Conservation (phyloP, 2,329 filamentous ascomycete genomes). For the Akanthomyces dipterigenus region DNA sequence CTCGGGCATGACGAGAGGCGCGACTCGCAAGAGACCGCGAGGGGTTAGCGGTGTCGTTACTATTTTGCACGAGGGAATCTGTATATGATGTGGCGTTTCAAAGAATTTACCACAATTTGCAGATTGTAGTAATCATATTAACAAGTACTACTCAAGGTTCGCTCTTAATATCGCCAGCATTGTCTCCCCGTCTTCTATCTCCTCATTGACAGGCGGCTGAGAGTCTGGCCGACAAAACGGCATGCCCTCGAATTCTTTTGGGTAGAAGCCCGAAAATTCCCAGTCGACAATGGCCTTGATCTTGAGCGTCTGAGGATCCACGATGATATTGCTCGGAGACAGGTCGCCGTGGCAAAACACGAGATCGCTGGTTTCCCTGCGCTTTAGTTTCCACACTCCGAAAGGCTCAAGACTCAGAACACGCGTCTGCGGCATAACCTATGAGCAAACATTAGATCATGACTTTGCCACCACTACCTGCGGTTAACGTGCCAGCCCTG, state of each 20-base stretch:
- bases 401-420: neutral
- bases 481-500: neutral
- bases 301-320: slow-evolving; percentile 21
- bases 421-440: neutral
- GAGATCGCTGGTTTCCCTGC: slow-evolving; percentile 13
- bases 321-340: slow-evolving; percentile 13
- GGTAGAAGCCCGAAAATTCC: slow-evolving; percentile 31
- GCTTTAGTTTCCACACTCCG: slow-evolving; percentile 13
- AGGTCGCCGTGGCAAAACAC: slow-evolving; percentile 18
- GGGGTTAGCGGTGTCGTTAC: neutral
- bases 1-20: slow-evolving; percentile 20
- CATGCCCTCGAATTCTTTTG: slow-evolving; percentile 21
- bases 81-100: neutral
- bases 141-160: neutral
- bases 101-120: neutral
- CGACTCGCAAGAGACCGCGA: slow-evolving; percentile 1
- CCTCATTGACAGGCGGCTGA: too few species aligned
- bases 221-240: slow-evolving; percentile 20
- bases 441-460: neutral
- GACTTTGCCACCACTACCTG: too few species aligned
- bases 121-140: neutral
- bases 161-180: slow-evolving; percentile 14
- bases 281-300: slow-evolving; percentile 30
- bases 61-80: neutral
- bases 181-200: too few species aligned